Evolutionary conservation across 345 rosid species (phyloP).

Genomic region (Brassica napus): Da-Ae NC_063443.1:13839001-13839500

Average conservation of each 20-base stretch:
- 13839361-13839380: conserved; percentile 20
- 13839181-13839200: background rate
- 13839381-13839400: conserved; percentile 30
- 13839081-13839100: conserved; percentile 2
- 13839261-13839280: background rate
- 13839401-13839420: conserved; percentile 23
- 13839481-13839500: conserved; percentile 10
- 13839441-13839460: background rate
- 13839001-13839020: background rate
- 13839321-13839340: background rate
- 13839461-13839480: background rate
- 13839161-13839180: background rate
- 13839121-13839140: too few relatives aligned
- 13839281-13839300: conserved; percentile 2
- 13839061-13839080: background rate
- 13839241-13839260: background rate
- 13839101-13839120: conserved; percentile 9
- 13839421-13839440: conserved; percentile 28
- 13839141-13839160: conserved; percentile 12
- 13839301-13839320: background rate
- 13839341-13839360: conserved; percentile 7
- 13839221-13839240: conserved; percentile 1
- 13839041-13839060: background rate
- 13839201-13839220: background rate
- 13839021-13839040: background rate